phyloP scores from a whole-genome alignment of 495 filamentous ascomycete genomes.

The Penicillium robsamsonii region DNA sequence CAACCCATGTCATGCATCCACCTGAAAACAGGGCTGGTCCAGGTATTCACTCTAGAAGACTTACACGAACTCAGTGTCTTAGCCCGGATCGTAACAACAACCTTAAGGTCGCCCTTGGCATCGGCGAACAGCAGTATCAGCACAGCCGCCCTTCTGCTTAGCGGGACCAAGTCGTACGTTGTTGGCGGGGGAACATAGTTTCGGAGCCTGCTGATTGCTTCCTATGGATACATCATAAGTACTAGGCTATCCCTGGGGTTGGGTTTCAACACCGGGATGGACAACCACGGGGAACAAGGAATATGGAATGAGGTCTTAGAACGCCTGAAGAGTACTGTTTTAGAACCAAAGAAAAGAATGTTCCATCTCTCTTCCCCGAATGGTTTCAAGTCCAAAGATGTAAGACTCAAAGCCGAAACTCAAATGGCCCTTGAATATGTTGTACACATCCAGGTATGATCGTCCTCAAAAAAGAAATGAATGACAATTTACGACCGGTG shows the following conservation, averaged over 20 bases:
- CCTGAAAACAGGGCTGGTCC: background rate
- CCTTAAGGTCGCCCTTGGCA: constrained; percentile 66
- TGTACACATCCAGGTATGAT: background rate
- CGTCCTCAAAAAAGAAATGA: background rate
- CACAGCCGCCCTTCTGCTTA: constrained; percentile 75
- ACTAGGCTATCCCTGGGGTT: background rate
- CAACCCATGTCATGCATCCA: constrained; percentile 19
- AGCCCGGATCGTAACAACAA: constrained; percentile 85
- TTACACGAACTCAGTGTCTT: constrained; percentile 64
- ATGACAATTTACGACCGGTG: constrained; percentile 9
- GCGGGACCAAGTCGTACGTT: constrained; percentile 61
- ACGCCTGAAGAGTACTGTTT: background rate
- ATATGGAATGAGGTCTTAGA: no score
- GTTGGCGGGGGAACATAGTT: constrained; percentile 63
- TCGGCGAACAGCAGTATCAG: constrained; percentile 84
- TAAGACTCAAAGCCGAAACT: constrained; percentile 13
- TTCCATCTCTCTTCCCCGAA: constrained; percentile 6
- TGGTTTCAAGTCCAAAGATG: background rate
- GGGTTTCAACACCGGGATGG: constrained; percentile 11
- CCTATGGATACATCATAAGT: constrained; percentile 42
- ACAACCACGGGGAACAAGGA: constrained; percentile 1
- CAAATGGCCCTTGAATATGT: constrained; percentile 1
- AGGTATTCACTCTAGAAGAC: constrained; percentile 7
- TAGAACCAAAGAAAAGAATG: constrained; percentile 6
- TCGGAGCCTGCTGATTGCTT: constrained; percentile 73